A percentile compares a stretch with the other conserved stretches of the same genome.
phyloP scores from a whole-genome alignment of 1,284 basidiomycete genomes.

The Ganoderma sp. region DNA sequence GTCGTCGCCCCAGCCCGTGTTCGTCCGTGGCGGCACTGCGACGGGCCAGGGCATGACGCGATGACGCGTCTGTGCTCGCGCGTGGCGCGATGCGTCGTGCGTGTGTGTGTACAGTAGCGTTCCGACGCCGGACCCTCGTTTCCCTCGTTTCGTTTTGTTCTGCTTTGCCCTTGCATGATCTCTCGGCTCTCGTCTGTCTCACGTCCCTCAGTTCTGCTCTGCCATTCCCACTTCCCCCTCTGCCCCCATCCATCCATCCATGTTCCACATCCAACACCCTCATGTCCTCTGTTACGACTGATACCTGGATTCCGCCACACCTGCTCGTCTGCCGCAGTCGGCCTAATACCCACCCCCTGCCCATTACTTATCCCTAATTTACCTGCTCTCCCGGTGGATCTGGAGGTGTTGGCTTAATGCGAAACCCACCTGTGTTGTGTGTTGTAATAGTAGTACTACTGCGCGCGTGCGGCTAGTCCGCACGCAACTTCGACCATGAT shows the following conservation, averaged over 20 bases:
- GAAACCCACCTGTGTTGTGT: background rate
- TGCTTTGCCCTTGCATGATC: background rate
- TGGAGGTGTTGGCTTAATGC: background rate
- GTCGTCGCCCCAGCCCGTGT: background rate
- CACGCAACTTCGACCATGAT: background rate
- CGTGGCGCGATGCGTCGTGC: background rate
- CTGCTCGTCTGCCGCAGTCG: background rate
- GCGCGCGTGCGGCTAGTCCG: background rate
- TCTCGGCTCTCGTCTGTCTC: background rate
- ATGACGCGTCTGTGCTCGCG: background rate
- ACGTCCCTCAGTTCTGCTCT: background rate
- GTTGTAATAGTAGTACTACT: background rate
- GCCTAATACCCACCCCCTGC: background rate
- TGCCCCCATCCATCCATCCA: slow-evolving; percentile 1
- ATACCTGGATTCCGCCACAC: background rate
- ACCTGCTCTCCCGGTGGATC: background rate
- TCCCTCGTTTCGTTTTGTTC: background rate
- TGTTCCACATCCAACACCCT: background rate
- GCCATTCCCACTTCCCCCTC: background rate
- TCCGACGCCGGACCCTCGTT: background rate
- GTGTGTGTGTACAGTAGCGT: background rate
- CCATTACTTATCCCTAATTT: background rate
- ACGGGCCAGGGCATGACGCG: background rate
- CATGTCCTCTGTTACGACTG: background rate
- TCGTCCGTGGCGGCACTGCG: background rate